Conservation (phyloP, 2,329 filamentous ascomycete species). For the Pleurostoma richardsiae region DNA sequence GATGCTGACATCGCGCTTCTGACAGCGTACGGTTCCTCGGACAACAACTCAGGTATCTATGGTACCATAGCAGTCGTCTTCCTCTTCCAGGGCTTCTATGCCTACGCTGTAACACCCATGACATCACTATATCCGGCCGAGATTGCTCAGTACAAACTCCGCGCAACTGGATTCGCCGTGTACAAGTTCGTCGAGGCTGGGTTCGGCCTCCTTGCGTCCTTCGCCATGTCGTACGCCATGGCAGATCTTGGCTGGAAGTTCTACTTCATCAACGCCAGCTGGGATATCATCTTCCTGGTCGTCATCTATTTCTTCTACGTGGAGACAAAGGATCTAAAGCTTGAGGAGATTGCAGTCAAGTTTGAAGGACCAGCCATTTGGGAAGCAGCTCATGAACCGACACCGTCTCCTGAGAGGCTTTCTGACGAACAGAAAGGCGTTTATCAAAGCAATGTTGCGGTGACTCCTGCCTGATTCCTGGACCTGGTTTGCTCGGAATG, state of each 20-base stretch:
- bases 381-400: neutral
- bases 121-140: constrained; percentile 3
- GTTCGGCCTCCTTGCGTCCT: neutral
- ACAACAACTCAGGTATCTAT: constrained; percentile 7
- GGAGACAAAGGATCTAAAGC: constrained; percentile 11
- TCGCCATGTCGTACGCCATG: constrained; percentile 5
- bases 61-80: constrained; percentile 13
- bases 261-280: constrained; percentile 15
- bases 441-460: too few species aligned
- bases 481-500: too few species aligned
- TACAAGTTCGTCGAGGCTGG: neutral
- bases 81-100: constrained; percentile 4
- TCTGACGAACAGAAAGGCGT: too few species aligned
- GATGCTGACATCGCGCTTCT: too few species aligned
- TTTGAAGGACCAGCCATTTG: constrained; percentile 4
- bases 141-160: neutral
- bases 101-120: constrained; percentile 3
- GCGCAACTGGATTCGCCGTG: neutral
- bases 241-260: constrained; percentile 15
- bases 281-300: constrained; percentile 13
- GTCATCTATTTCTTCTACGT: constrained; percentile 12
- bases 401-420: too few species aligned
- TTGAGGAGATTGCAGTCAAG: constrained; percentile 15
- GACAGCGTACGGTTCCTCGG: constrained; percentile 2
- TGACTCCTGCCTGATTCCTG: too few species aligned